These are phyloP conservation scores for Allium fistulosum DNA, from an alignment of 106 monocot species.

Conservation along the genomic window DNA sequence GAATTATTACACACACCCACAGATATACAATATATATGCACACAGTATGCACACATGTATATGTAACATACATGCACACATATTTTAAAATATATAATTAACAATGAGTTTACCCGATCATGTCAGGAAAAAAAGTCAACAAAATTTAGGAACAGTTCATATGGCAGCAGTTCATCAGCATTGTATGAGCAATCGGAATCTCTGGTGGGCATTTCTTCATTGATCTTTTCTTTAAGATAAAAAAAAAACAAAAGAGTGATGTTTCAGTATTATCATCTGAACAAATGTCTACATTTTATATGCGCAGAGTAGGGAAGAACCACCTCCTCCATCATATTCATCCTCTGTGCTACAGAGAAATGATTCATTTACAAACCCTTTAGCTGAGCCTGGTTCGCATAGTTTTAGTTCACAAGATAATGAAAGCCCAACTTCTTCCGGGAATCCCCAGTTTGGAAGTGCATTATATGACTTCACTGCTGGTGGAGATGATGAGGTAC, in stretches of 20 bases:
- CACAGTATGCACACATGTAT: too few relatives aligned
- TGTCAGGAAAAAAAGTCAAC: conserved; percentile 50
- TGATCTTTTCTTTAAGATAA: conserved; percentile 4
- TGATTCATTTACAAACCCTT: conserved; percentile 88
- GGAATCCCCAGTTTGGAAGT: conserved; percentile 70
- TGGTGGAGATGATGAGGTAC: conserved; percentile 98
- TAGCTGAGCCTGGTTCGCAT: conserved; percentile 40
- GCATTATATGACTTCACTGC: conserved; percentile 96
- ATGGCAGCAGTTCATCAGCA: conserved; percentile 16
- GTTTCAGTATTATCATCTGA: background rate
- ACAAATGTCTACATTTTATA: background rate
- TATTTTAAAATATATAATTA: background rate
- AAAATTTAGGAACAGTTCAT: conserved; percentile 14
- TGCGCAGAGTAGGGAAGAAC: conserved; percentile 73
- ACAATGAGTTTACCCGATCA: background rate
- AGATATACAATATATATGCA: too few relatives aligned
- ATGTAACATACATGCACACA: too few relatives aligned
- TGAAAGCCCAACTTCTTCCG: conserved; percentile 30
- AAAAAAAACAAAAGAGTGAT: conserved; percentile 58
- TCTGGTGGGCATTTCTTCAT: conserved; percentile 25
- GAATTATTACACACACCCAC: too few relatives aligned
- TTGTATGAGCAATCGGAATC: conserved; percentile 36
- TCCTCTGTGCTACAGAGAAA: conserved; percentile 47
- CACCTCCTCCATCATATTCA: conserved; percentile 65
- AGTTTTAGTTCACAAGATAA: conserved; percentile 50